These are phyloP conservation scores for Tulasnella sp. DNA, from an alignment of 768 basidiomycete species.

Conservation along the genomic window DNA sequence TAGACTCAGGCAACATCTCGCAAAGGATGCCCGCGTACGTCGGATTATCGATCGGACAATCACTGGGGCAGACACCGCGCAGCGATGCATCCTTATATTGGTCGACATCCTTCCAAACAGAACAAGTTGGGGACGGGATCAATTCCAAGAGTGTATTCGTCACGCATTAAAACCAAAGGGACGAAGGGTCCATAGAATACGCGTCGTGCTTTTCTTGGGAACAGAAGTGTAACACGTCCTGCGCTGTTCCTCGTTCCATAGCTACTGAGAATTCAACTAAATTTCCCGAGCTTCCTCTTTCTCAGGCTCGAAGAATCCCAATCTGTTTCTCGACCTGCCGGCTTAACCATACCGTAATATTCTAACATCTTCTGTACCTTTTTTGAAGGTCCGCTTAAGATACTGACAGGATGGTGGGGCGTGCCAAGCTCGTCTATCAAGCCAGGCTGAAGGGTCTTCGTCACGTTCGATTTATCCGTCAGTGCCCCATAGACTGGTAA, in stretches of 20 bases:
- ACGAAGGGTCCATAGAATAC: not conserved
- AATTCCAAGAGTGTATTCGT: too few species aligned
- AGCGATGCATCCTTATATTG: too few species aligned
- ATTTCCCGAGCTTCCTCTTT: not conserved
- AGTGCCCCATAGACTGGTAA: not conserved
- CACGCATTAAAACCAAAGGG: not conserved
- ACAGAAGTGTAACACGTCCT: not conserved
- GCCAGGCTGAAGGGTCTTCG: not conserved
- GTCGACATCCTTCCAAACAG: too few species aligned
- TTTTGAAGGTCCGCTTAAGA: not conserved
- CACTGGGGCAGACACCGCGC: too few species aligned
- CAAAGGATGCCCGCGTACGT: too few species aligned
- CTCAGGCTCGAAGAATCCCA: not conserved
- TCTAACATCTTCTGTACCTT: not conserved
- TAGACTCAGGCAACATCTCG: too few species aligned
- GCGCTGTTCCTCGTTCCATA: not conserved
- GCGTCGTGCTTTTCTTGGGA: not conserved
- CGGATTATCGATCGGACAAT: too few species aligned
- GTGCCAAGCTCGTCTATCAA: not conserved
- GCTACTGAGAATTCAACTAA: constrained; percentile 7
- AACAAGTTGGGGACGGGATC: too few species aligned
- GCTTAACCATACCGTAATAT: not conserved
- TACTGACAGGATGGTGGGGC: not conserved
- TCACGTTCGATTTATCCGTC: not conserved
- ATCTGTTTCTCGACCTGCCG: not conserved